A percentile compares a stretch with the other conserved stretches of the same genome.
Conservation (phyloP, 2,329 filamentous ascomycete species). For the Colletotrichum lindemuthianum region DNA sequence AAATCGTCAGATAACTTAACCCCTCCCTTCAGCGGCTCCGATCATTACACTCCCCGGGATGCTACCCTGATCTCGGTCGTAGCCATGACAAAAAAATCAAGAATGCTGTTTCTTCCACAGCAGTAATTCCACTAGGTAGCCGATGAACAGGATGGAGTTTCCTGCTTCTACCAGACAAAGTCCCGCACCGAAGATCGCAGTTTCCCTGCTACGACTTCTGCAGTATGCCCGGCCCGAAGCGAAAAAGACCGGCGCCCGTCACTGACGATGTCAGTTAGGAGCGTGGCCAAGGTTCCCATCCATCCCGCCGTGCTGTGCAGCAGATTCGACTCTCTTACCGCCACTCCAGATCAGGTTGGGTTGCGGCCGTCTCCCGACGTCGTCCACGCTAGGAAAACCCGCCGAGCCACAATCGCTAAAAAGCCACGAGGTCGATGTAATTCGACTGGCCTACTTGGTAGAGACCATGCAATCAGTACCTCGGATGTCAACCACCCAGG, state of each 20-base stretch:
- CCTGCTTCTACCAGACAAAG: not conserved
- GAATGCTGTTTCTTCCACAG: too few relatives aligned
- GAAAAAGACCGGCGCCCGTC: not conserved
- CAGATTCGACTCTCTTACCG: too few relatives aligned
- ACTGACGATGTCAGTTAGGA: not conserved
- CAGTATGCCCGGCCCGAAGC: slow-evolving; percentile 22
- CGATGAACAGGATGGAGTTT: not conserved
- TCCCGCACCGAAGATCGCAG: slow-evolving; percentile 15
- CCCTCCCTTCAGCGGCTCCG: not conserved
- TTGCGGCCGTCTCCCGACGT: too few relatives aligned
- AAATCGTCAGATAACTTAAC: not conserved
- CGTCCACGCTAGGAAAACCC: not conserved
- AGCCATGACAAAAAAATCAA: too few relatives aligned
- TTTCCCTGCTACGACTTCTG: slow-evolving; percentile 12
- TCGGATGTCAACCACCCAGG: slow-evolving; percentile 25
- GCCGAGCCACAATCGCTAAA: not conserved
- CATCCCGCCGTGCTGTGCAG: too few relatives aligned
- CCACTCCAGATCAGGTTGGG: too few relatives aligned
- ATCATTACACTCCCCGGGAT: too few relatives aligned
- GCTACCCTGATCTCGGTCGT: too few relatives aligned
- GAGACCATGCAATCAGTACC: not conserved
- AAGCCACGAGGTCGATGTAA: not conserved
- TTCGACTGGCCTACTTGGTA: slow-evolving; percentile 11
- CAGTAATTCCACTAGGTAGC: not conserved
- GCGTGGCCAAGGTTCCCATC: too few relatives aligned